Evolutionary conservation across 2,329 filamentous ascomycete genomes (phyloP), one percentile per base, ranked within the genome.

Genomic region (Aspergillus sp.): DNA sequence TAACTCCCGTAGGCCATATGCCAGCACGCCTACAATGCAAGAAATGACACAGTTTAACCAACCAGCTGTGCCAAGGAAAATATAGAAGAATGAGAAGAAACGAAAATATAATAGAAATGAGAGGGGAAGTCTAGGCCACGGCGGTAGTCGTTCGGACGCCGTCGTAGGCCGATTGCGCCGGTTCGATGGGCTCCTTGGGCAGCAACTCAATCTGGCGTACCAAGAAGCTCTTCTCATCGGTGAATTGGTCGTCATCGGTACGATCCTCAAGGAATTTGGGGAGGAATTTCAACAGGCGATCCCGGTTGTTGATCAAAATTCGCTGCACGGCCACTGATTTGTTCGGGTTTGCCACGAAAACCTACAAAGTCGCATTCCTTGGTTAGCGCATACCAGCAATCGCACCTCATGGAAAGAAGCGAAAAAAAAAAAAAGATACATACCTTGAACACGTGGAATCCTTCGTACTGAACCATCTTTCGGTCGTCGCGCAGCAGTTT

Each of bases 381-480:
- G 55, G 66, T 46, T 65, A 22, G 13, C 1, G 9, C 17, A 37
- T 35, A 38, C 20, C 17, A 43, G 42, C 25, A 4, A 30, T 30
- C 25, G 25, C 25, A 4, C 20, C 2, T 22, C 20, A 22, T 22
- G 20, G 20, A 33, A 37, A 9, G 41, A 19, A 38, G 17, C 10
- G 12, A 23, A 20, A 25, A 22, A n/a, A 23, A 20, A 25, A 22
- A 12, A 20, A 5, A 39, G 37, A 39, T 23, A 50, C 59, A 52
- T 62, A 82, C 80, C 76, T 98, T 98, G 79, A 98, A 98, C 38
- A 98, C 91, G 66, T 98, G 93, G 68, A 98, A 98, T 6, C 90
- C 93, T 68, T 98, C 93, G 67, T 98, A 98, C 70, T 97, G 93
- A 53, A 98, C 93, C 90, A 98, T 98, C 70, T 95, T 93, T 58